These are phyloP conservation scores for Odontarrhena argentea DNA, from an alignment of 345 rosid species.

Conservation along the genomic window DNA sequence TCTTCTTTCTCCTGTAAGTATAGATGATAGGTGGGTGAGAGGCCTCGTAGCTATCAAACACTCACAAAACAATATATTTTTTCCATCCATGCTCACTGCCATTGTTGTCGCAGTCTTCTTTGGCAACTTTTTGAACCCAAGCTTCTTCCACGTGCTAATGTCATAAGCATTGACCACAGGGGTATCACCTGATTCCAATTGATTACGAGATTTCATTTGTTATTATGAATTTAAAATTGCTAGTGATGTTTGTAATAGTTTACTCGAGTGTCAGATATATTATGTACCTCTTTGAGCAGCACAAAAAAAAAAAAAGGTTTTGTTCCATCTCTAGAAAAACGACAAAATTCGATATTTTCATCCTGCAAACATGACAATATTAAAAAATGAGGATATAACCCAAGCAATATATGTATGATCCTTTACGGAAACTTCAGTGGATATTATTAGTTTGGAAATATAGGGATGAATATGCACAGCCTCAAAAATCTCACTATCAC, in stretches of 20 bases:
- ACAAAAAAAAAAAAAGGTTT: conserved; percentile 88
- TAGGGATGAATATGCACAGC: background rate
- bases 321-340: conserved; percentile 90
- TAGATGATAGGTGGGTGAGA: too few species aligned
- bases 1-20: too few species aligned
- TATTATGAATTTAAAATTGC: background rate
- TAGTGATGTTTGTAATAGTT: conserved; percentile 7
- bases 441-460: conserved; percentile 4
- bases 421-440: background rate
- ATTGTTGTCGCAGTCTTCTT: conserved; percentile 74
- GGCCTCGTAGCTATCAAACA: too few species aligned
- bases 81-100: conserved; percentile 92
- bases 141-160: conserved; percentile 89
- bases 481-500: conserved; percentile 12
- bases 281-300: conserved; percentile 68
- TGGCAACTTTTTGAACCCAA: conserved; percentile 85
- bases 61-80: conserved; percentile 92
- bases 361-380: conserved; percentile 51
- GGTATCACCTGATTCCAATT: conserved; percentile 59
- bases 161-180: conserved; percentile 74
- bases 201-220: conserved; percentile 22
- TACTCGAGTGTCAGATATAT: background rate
- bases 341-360: conserved; percentile 80
- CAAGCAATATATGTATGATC: conserved; percentile 1
- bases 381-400: conserved; percentile 1